Conservation (phyloP, 78 protist genomes). For the Dictyostelium brefeldianum region DNA sequence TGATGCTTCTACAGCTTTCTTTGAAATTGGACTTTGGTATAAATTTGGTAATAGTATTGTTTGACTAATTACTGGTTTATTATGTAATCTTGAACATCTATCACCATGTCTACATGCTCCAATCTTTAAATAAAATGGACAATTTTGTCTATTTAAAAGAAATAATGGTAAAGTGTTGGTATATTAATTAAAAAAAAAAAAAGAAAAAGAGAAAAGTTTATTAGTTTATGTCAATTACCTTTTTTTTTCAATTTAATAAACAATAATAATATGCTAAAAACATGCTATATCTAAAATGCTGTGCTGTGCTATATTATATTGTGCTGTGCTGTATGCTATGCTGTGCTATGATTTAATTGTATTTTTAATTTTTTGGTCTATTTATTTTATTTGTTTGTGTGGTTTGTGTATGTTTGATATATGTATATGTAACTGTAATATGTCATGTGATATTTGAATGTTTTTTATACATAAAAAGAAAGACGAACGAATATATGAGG, state of each 20-base stretch:
- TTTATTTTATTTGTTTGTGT: background rate
- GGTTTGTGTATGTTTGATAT: too few relatives aligned
- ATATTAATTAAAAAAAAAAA: background rate
- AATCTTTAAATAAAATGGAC: constrained; percentile 98
- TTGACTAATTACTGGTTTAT: constrained; percentile 93
- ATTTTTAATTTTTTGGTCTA: background rate
- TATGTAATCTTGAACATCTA: constrained; percentile 97
- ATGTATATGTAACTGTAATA: too few relatives aligned
- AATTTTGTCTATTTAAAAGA: constrained; percentile 88
- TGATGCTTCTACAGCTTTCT: constrained; percentile 22
- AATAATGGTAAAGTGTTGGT: background rate
- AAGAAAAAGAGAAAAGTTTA: background rate
- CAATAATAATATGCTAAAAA: constrained; percentile 12
- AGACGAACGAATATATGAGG: background rate
- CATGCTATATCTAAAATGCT: background rate
- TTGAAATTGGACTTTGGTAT: constrained; percentile 81
- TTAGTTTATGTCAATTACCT: background rate
- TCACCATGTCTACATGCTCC: constrained; percentile 99
- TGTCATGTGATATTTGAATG: background rate
- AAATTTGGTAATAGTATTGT: constrained; percentile 95
- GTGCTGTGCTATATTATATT: background rate
- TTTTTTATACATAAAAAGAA: background rate
- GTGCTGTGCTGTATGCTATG: too few relatives aligned
- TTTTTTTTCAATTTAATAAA: background rate
- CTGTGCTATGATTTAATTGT: background rate